These are phyloP conservation scores for Sanghuangporus baumii DNA, from an alignment of 1,284 basidiomycete genomes.

Conservation along the genomic window DNA sequence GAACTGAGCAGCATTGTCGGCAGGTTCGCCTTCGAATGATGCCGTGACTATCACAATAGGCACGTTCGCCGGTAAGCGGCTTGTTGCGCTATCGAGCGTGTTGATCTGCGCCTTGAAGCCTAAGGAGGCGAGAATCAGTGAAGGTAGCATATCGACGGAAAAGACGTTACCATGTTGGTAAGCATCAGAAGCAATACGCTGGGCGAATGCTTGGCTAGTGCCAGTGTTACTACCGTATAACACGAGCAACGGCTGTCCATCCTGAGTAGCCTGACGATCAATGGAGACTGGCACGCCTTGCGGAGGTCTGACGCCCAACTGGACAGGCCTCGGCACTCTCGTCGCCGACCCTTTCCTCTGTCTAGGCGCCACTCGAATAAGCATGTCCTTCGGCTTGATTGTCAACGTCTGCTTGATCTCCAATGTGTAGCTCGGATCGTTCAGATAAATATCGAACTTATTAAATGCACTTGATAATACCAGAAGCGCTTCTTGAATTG, in stretches of 20 bases:
- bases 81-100: slow-evolving; percentile 39
- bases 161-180: slow-evolving; percentile 30
- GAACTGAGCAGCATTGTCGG: slow-evolving; percentile 45
- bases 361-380: slow-evolving; percentile 36
- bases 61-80: slow-evolving; percentile 39
- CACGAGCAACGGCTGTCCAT: slow-evolving; percentile 31
- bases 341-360: slow-evolving; percentile 12
- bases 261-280: not conserved
- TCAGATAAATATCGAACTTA: slow-evolving; percentile 39
- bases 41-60: slow-evolving; percentile 47
- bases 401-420: slow-evolving; percentile 42
- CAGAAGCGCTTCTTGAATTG: slow-evolving; percentile 43
- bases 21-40: slow-evolving; percentile 47
- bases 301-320: not conserved
- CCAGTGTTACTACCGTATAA: slow-evolving; percentile 48
- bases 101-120: slow-evolving; percentile 38
- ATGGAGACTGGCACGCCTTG: not conserved
- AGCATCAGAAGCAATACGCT: slow-evolving; percentile 39
- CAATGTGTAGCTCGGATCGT: slow-evolving; percentile 39
- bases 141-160: not conserved
- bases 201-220: slow-evolving; percentile 46
- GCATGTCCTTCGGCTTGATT: slow-evolving; percentile 41
- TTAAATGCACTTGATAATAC: slow-evolving; percentile 37
- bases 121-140: slow-evolving; percentile 14
- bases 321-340: slow-evolving; percentile 4